Base-by-base conservation (phyloP, 306 rosid species). In the Clitoria ternatea region DNA sequence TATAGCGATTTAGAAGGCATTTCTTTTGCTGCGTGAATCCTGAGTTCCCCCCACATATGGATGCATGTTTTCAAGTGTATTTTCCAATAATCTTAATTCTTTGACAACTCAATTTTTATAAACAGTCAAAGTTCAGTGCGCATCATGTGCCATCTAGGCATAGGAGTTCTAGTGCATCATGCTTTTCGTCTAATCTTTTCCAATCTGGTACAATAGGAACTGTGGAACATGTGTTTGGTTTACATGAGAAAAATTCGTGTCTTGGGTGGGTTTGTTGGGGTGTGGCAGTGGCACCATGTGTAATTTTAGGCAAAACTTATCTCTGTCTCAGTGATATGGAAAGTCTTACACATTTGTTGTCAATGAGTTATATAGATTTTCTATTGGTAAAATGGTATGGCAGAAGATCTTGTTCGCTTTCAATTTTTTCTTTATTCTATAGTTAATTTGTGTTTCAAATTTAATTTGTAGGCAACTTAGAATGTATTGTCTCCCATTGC, bases 1-100 rank as follows among this genome's bases (percentile, higher is more conserved):
- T 73, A 86, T 79, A 79, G 85, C 65, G 50, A 80, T 81, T 85
- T 77, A 80, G 81, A 83, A 85, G 85, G 59, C 79, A 78, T 89
- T 83, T 82, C 73, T 77, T 89, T 83, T 83, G 62, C 78, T 59
- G 80, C 82, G 77, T 79, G 87, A 78, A 47, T 75, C 74, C 42
- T 10, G 64, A 54, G 75, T 71, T 43, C 52, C 13, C 12, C 42
- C 17, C 8, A 26, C 37, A 56, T 57, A 56, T 45, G 19, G 59
- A 57, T 74, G 63, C 75, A 39, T 57, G 48, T 52, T 49, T 59
- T 42, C 14, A 30, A 29, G 66, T 37, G 44, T 66, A 55, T 43
- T 43, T 6, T 10, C 59, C 65, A 71, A 42, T 12, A 54, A 47
- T 47, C 19, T 66, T 40, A 1, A 18, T 29, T 40, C 29, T 54